Evolutionary conservation across 352 stramenopile genomes (phyloP).

Genomic region (Thraustochytrium striatum): DNA sequence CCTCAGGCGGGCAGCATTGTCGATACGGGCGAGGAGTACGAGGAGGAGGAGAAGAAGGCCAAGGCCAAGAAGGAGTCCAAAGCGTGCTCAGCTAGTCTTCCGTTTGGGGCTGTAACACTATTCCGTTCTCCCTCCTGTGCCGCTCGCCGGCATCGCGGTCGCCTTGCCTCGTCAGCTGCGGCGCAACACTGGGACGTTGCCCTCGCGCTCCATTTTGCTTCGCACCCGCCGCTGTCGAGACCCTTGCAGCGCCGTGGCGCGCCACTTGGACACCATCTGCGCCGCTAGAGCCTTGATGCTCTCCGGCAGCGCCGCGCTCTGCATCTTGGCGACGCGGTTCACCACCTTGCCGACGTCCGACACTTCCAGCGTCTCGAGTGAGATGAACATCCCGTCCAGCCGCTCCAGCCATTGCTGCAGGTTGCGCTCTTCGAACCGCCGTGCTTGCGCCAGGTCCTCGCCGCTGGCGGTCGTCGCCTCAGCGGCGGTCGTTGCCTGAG

Average conservation of each 20-base stretch:
- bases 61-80: background rate
- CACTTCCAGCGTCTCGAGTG: background rate
- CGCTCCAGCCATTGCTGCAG: background rate
- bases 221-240: background rate
- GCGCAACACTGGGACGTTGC: background rate
- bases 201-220: background rate
- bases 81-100: background rate
- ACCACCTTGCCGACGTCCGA: conserved; percentile 7
- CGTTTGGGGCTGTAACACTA: background rate
- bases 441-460: background rate
- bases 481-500: background rate
- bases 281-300: background rate
- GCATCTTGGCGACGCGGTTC: background rate
- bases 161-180: background rate
- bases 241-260: background rate
- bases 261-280: background rate
- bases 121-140: background rate
- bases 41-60: background rate
- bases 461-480: background rate
- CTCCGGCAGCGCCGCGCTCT: background rate
- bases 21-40: background rate
- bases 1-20: background rate
- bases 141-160: background rate
- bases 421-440: background rate
- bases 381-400: conserved; percentile 11